phyloP scores from a whole-genome alignment of 352 stramenopile species.

The Pythium oligandrum region DNA sequence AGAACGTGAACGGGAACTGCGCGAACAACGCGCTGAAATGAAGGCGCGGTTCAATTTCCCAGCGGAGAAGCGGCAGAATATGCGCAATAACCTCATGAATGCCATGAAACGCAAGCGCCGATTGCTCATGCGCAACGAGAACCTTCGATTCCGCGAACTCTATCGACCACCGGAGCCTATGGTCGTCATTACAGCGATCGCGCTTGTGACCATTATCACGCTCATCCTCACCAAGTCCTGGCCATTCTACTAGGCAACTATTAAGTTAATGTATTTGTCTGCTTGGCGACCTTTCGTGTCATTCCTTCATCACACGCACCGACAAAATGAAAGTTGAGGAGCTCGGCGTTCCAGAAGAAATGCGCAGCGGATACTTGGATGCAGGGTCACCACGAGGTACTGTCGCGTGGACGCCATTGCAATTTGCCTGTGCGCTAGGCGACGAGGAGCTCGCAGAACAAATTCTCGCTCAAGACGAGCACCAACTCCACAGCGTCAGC shows the following conservation, averaged over 20 bases:
- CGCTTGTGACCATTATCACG: constrained; percentile 54
- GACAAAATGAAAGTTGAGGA: constrained; percentile 29
- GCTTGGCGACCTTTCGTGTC: background rate
- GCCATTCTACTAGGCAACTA: constrained; percentile 51
- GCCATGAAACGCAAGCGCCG: constrained; percentile 57
- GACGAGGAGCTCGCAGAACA: constrained; percentile 35
- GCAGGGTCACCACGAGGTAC: constrained; percentile 50
- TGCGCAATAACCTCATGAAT: constrained; percentile 33
- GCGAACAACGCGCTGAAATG: constrained; percentile 38
- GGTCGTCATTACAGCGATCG: constrained; percentile 45
- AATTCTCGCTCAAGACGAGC: constrained; percentile 23
- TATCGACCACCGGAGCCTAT: constrained; percentile 65
- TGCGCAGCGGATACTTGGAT: constrained; percentile 29
- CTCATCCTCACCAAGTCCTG: constrained; percentile 75
- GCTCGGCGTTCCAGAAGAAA: constrained; percentile 30
- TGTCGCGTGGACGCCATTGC: constrained; percentile 64
- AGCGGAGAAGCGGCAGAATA: constrained; percentile 27
- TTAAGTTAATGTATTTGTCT: constrained; percentile 3
- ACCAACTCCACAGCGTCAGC: constrained; percentile 6
- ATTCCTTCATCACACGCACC: constrained; percentile 4
- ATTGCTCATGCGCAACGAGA: constrained; percentile 62
- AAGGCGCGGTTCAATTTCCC: constrained; percentile 40
- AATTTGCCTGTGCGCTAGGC: constrained; percentile 74
- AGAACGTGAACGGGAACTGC: constrained; percentile 15
- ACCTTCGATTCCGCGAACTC: constrained; percentile 71